phyloP scores from a whole-genome alignment of 2,329 filamentous ascomycete species.

The Epichloe elymi region DNA sequence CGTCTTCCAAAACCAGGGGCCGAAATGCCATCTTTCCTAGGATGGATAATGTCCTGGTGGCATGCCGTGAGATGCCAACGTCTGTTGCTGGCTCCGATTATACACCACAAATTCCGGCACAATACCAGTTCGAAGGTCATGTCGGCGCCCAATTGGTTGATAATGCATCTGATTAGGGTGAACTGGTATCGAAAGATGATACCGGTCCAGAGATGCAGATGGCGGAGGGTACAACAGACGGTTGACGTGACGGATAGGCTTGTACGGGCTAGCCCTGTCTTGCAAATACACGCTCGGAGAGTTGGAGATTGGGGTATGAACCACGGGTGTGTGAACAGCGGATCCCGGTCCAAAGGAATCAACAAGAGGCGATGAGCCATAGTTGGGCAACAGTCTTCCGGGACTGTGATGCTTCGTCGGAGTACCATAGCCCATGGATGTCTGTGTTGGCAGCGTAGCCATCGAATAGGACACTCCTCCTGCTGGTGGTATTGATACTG shows the following conservation, averaged over 20 bases:
- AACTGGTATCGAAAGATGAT: slow-evolving; percentile 44
- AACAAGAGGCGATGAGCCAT: slow-evolving; percentile 53
- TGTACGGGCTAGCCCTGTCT: slow-evolving; percentile 83
- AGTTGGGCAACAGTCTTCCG: slow-evolving; percentile 29
- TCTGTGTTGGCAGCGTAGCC: slow-evolving; percentile 13
- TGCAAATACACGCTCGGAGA: slow-evolving; percentile 82
- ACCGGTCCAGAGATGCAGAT: slow-evolving; percentile 63
- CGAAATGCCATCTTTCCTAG: slow-evolving; percentile 17
- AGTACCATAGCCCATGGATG: slow-evolving; percentile 30
- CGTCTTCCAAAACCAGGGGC: background rate
- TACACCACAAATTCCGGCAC: slow-evolving; percentile 47
- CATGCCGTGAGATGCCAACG: slow-evolving; percentile 12
- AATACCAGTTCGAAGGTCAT: slow-evolving; percentile 55
- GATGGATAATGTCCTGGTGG: slow-evolving; percentile 22
- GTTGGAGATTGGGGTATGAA: slow-evolving; percentile 54
- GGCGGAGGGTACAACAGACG: slow-evolving; percentile 84
- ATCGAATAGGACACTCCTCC: slow-evolving; percentile 11
- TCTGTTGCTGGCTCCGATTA: slow-evolving; percentile 20
- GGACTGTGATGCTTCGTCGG: slow-evolving; percentile 42
- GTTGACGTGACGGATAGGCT: slow-evolving; percentile 77
- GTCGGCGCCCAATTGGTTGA: slow-evolving; percentile 58
- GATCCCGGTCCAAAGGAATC: slow-evolving; percentile 43
- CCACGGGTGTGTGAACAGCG: slow-evolving; percentile 41
- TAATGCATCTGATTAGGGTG: slow-evolving; percentile 70
- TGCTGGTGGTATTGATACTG: slow-evolving; percentile 7